Conservation (phyloP, 805 yeast species). For the Tetrapisispora pingtungensis region DNA sequence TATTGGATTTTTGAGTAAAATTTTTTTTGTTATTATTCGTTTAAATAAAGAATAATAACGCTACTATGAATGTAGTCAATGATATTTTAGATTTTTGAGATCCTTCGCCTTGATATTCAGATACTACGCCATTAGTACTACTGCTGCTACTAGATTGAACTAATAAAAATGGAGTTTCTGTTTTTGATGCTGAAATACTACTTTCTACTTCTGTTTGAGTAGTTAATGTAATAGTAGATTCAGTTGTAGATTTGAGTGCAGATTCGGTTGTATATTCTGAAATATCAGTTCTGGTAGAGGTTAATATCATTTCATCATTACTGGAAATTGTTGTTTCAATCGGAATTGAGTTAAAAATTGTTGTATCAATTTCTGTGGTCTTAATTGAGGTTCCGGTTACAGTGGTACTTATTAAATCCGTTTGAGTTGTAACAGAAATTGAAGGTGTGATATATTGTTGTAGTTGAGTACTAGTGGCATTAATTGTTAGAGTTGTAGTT, state of each 20-base stretch:
- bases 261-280: too few relatives aligned
- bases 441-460: not conserved
- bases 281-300: too few relatives aligned
- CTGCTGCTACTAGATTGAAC: not conserved
- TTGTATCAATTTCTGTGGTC: not conserved
- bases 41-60: not conserved
- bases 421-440: not conserved
- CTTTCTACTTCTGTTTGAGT: too few relatives aligned
- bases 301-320: too few relatives aligned
- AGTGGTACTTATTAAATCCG: not conserved
- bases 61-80: not conserved
- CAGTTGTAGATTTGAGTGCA: too few relatives aligned
- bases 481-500: not conserved
- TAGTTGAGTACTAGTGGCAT: too few relatives aligned
- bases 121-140: not conserved
- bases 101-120: slow-evolving; percentile 1
- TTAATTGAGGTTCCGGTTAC: not conserved
- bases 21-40: not conserved
- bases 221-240: not conserved
- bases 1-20: not conserved
- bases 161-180: not conserved
- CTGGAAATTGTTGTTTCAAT: too few relatives aligned
- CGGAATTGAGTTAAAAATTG: not conserved
- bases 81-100: not conserved
- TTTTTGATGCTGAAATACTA: too few relatives aligned